phyloP scores from a whole-genome alignment of 2,329 filamentous ascomycete genomes.

The Trichoderma koningiopsis region DNA sequence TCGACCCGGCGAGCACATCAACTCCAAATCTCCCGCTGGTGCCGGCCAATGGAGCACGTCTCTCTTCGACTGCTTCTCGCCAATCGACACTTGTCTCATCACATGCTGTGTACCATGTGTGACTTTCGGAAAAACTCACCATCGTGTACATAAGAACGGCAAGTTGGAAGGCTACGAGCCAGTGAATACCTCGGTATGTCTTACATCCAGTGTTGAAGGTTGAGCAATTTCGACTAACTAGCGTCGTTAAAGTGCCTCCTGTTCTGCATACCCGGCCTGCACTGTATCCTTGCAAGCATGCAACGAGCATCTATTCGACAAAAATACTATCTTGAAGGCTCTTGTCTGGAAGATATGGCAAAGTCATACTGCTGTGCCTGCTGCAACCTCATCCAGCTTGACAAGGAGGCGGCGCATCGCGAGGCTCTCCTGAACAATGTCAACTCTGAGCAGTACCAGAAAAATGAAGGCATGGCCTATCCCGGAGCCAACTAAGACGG shows the following conservation, averaged over 20 bases:
- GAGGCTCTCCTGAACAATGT: constrained; percentile 33
- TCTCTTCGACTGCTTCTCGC: constrained; percentile 50
- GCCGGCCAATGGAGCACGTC: constrained; percentile 44
- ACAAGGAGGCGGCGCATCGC: constrained; percentile 49
- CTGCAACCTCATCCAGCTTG: constrained; percentile 50
- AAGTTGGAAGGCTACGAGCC: constrained; percentile 49
- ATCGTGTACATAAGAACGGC: constrained; percentile 46
- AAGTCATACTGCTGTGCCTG: constrained; percentile 49
- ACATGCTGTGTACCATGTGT: constrained; percentile 51
- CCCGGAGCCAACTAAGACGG: constrained; percentile 13
- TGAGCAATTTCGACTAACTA: constrained; percentile 8
- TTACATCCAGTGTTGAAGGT: constrained; percentile 9
- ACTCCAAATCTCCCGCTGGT: constrained; percentile 44
- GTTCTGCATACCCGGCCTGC: constrained; percentile 46
- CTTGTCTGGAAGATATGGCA: constrained; percentile 46
- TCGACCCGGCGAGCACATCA: constrained; percentile 46
- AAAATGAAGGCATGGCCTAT: constrained; percentile 29
- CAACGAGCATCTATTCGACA: constrained; percentile 49
- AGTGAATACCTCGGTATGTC: constrained; percentile 49
- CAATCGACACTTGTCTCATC: constrained; percentile 48
- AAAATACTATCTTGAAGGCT: constrained; percentile 50
- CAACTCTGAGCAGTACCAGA: constrained; percentile 30
- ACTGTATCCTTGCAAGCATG: constrained; percentile 48
- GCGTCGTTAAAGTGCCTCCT: constrained; percentile 44
- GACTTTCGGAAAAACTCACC: constrained; percentile 52